These are phyloP conservation scores for Diaporthe ilicicola DNA, from an alignment of 2,329 filamentous ascomycete genomes.

Conservation along the genomic window DNA sequence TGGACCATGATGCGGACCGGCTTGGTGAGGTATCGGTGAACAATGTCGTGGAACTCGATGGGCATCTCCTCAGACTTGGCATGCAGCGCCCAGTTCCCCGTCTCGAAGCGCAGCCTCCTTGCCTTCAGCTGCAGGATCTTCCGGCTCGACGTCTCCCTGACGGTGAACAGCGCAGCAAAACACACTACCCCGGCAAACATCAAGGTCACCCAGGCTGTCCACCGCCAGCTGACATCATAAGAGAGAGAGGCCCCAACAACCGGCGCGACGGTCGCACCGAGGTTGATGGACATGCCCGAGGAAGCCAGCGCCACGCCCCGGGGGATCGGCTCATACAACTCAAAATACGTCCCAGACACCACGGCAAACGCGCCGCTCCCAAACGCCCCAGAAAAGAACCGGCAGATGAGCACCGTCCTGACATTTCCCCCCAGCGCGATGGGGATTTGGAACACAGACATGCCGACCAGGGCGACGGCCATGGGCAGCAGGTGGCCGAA, in stretches of 20 bases:
- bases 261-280: slow-evolving; percentile 54
- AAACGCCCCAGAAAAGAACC: slow-evolving; percentile 36
- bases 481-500: slow-evolving; percentile 34
- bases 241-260: slow-evolving; percentile 48
- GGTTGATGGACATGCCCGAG: slow-evolving; percentile 33
- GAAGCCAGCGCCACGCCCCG: slow-evolving; percentile 34
- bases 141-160: slow-evolving; percentile 60
- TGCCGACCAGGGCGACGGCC: slow-evolving; percentile 30
- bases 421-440: slow-evolving; percentile 34
- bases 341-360: slow-evolving; percentile 35
- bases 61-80: slow-evolving; percentile 41
- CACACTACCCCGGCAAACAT: slow-evolving; percentile 55
- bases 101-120: slow-evolving; percentile 54
- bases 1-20: slow-evolving; percentile 35
- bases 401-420: slow-evolving; percentile 34
- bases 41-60: slow-evolving; percentile 29
- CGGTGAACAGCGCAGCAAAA: slow-evolving; percentile 47
- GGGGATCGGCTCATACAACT: slow-evolving; percentile 34
- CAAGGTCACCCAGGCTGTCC: slow-evolving; percentile 63
- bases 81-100: slow-evolving; percentile 46
- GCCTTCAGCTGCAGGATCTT: slow-evolving; percentile 59
- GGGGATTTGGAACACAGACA: slow-evolving; percentile 36
- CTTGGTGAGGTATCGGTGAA: slow-evolving; percentile 35
- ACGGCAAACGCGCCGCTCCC: slow-evolving; percentile 31
- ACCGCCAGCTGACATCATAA: slow-evolving; percentile 54